Evolutionary conservation across 2,329 filamentous ascomycete species (phyloP).

Genomic region (Leptoxyphium fumago): DNA sequence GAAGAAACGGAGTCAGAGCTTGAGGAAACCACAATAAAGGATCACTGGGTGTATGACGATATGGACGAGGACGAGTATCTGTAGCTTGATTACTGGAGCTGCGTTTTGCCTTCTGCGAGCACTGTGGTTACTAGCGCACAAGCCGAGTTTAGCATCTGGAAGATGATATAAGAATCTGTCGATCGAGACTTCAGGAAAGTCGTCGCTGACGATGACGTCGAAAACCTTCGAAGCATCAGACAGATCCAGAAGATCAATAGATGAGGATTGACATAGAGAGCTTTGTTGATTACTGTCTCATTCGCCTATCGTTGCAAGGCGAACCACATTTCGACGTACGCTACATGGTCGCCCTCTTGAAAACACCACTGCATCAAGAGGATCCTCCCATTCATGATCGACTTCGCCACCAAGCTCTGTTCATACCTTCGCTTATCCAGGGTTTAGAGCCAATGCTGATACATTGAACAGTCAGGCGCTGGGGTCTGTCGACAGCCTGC

Average conservation of each 20-base stretch:
- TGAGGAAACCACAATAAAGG: no score
- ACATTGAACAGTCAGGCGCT: constrained; percentile 45
- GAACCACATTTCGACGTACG: constrained; percentile 28
- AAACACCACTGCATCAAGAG: constrained; percentile 12
- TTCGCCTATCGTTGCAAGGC: constrained; percentile 25
- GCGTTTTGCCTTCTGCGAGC: no score
- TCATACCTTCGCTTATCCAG: constrained; percentile 86
- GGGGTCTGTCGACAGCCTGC: constrained; percentile 40
- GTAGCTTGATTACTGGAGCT: no score
- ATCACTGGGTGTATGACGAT: no score
- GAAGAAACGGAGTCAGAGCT: no score
- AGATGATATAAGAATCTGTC: no score
- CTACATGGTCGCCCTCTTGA: constrained; percentile 12
- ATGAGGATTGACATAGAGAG: constrained; percentile 19
- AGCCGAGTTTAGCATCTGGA: no score
- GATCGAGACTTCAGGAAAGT: constrained; percentile 77
- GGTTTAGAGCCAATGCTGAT: constrained; percentile 62
- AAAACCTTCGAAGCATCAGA: constrained; percentile 33
- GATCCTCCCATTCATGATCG: constrained; percentile 43
- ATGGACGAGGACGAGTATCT: no score
- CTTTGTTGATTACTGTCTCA: constrained; percentile 11
- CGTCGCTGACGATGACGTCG: constrained; percentile 62
- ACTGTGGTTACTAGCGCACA: no score
- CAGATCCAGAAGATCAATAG: constrained; percentile 9
- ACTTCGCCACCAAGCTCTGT: constrained; percentile 90